phyloP scores from a whole-genome alignment of 2,329 filamentous ascomycete genomes.

The Trichoderma aggressivum region DNA sequence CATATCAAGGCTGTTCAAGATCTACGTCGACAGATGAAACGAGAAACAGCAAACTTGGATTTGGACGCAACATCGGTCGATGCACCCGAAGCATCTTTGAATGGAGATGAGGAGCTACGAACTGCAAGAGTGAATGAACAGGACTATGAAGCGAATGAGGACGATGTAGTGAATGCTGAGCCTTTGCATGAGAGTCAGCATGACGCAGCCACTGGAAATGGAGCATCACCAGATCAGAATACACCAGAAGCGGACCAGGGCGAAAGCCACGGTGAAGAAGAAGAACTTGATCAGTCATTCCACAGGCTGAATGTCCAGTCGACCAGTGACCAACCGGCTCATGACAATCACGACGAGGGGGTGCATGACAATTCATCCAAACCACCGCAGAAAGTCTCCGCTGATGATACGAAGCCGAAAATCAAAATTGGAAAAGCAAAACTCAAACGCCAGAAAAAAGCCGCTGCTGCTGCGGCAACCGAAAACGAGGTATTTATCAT shows the following conservation, averaged over 20 bases:
- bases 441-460: conserved; percentile 48
- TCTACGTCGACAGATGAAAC: conserved; percentile 76
- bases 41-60: conserved; percentile 65
- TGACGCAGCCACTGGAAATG: background rate
- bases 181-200: background rate
- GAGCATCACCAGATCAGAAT: background rate
- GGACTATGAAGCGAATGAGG: background rate
- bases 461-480: conserved; percentile 37
- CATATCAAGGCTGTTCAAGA: conserved; percentile 83
- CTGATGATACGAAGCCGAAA: conserved; percentile 25
- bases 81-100: background rate
- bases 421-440: conserved; percentile 52
- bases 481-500: conserved; percentile 33
- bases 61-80: conserved; percentile 31
- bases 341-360: background rate
- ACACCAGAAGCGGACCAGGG: background rate
- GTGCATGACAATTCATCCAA: conserved; percentile 7
- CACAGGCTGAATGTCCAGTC: background rate
- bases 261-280: background rate
- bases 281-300: background rate
- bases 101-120: background rate
- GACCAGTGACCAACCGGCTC: background rate
- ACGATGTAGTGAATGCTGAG: background rate
- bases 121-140: background rate
- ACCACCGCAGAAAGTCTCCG: conserved; percentile 24